Conservation (phyloP, 179 eudicot genomes). For the Actinidia arguta region DNA sequence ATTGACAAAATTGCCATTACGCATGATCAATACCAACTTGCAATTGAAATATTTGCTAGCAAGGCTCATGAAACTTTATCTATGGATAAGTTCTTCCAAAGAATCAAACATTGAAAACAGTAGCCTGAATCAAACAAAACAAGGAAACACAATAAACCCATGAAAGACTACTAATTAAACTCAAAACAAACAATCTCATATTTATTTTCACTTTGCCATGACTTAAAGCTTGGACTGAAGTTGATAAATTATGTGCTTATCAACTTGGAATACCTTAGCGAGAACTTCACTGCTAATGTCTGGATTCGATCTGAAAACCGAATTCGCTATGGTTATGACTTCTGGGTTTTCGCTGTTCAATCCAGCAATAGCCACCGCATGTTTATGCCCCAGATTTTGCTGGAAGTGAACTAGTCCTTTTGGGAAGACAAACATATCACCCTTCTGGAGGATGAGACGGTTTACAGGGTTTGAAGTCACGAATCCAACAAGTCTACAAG, state of each 20-base stretch:
- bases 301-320: conserved; percentile 31
- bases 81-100: background rate
- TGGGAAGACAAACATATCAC: conserved; percentile 34
- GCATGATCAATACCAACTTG: too few relatives aligned
- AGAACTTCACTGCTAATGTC: conserved; percentile 16
- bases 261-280: conserved; percentile 22
- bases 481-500: conserved; percentile 11
- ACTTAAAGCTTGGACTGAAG: conserved; percentile 11
- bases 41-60: too few relatives aligned
- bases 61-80: background rate
- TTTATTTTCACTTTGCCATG: background rate
- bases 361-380: conserved; percentile 17
- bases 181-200: background rate
- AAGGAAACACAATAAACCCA: background rate
- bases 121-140: background rate
- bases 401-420: conserved; percentile 32
- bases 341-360: conserved; percentile 31
- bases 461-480: conserved; percentile 29
- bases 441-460: conserved; percentile 24
- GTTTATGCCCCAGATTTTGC: conserved; percentile 14
- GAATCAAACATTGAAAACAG: background rate
- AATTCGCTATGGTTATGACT: conserved; percentile 12
- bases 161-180: background rate
- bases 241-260: conserved; percentile 6
- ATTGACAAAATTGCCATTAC: too few relatives aligned